Percentiles rank a stretch among this genome's conserved stretches.
phyloP scores from a whole-genome alignment of 495 filamentous ascomycete species.

The Xylaria flabelliformis region DNA sequence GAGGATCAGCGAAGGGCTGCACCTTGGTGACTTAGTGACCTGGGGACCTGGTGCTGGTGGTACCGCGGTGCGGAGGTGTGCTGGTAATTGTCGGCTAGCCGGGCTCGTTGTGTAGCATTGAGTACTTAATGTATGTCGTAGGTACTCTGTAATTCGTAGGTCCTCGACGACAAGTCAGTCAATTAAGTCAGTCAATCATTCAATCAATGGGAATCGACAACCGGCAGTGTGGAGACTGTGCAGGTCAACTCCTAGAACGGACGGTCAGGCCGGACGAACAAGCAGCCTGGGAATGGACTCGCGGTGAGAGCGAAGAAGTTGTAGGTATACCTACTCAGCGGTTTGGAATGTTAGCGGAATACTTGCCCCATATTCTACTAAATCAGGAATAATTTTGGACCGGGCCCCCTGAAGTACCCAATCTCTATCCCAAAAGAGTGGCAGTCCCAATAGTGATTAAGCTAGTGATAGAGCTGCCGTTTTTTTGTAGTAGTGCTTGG shows the following conservation, averaged over 20 bases:
- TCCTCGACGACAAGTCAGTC: not conserved
- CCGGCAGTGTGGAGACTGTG: slow-evolving; percentile 4
- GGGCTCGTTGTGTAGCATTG: not conserved
- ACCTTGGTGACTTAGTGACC: not conserved
- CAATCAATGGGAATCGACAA: slow-evolving; percentile 5
- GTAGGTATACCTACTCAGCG: too few species aligned
- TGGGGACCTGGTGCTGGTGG: not conserved
- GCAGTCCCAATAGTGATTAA: too few species aligned
- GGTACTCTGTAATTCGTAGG: not conserved
- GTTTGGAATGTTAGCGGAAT: too few species aligned
- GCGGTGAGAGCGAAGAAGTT: slow-evolving; percentile 13
- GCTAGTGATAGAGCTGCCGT: too few species aligned
- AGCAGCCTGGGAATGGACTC: slow-evolving; percentile 10
- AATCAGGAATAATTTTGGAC: too few species aligned
- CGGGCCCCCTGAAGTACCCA: too few species aligned
- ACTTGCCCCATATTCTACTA: too few species aligned
- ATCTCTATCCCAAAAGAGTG: too few species aligned
- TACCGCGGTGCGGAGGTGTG: not conserved
- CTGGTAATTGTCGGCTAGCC: not conserved
- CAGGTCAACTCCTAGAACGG: slow-evolving; percentile 1
- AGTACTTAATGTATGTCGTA: not conserved
- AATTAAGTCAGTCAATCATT: not conserved
- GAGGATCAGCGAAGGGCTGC: slow-evolving; percentile 7
- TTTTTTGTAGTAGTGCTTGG: too few species aligned
- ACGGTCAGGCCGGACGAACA: slow-evolving; percentile 18